These are phyloP conservation scores for Yamadazyma aaseri DNA, from an alignment of 1,139 yeast species.

Conservation along the genomic window DNA sequence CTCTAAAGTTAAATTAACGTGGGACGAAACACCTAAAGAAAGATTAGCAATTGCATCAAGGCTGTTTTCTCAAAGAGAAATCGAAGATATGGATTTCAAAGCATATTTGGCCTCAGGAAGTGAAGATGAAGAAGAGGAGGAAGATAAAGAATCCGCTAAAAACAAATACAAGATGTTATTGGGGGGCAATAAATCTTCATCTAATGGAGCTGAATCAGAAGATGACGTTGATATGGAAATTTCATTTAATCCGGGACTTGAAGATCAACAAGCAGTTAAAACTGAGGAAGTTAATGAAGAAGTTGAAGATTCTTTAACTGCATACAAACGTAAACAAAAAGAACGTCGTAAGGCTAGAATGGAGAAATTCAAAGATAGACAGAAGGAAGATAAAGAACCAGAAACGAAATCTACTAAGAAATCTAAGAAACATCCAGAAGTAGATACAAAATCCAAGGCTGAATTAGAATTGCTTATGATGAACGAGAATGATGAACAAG, in stretches of 20 bases:
- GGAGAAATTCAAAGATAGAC: conserved; percentile 66
- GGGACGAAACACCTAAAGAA: conserved; percentile 98
- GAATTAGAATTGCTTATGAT: conserved; percentile 77
- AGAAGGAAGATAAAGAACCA: conserved; percentile 32
- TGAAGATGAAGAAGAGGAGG: conserved; percentile 52
- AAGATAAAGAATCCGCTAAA: conserved; percentile 33
- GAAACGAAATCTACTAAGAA: conserved; percentile 13
- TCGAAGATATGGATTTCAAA: conserved; percentile 94
- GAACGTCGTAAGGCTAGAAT: conserved; percentile 85
- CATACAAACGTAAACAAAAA: conserved; percentile 83
- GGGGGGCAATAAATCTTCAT: conserved; percentile 42
- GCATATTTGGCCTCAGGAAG: conserved; percentile 93
- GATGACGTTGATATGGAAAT: conserved; percentile 92
- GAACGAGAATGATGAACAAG: conserved; percentile 53
- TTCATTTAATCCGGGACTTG: conserved; percentile 88
- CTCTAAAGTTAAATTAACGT: conserved; percentile 87
- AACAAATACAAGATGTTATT: conserved; percentile 67
- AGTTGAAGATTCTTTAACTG: conserved; percentile 79
- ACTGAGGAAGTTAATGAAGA: conserved; percentile 35
- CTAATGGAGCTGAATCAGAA: conserved; percentile 36
- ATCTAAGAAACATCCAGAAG: conserved; percentile 16
- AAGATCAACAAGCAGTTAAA: conserved; percentile 32
- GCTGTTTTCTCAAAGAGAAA: conserved; percentile 85
- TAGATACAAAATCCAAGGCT: conserved; percentile 53
- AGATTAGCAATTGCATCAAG: conserved; percentile 75